These are phyloP conservation scores for Phytophthora citrophthora DNA, from an alignment of 352 stramenopile genomes.

Conservation along the genomic window DNA sequence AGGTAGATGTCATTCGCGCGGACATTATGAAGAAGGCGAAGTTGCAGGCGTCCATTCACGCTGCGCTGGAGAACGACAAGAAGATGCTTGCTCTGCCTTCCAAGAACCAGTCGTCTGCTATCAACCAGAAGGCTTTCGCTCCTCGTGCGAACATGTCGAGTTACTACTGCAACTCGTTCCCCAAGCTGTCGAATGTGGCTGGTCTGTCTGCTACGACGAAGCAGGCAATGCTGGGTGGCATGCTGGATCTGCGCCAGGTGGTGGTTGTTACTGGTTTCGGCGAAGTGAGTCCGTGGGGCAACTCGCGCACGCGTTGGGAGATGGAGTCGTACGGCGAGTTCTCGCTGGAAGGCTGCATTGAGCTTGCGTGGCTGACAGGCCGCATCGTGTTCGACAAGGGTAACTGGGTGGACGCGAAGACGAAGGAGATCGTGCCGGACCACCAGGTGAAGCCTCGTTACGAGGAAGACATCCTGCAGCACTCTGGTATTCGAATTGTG, in stretches of 20 bases:
- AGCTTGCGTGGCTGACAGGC: slow-evolving; percentile 87
- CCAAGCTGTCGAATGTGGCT: slow-evolving; percentile 49
- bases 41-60: slow-evolving; percentile 54
- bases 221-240: slow-evolving; percentile 61
- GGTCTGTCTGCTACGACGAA: slow-evolving; percentile 43
- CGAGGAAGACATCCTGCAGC: slow-evolving; percentile 80
- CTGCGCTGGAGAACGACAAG: slow-evolving; percentile 50
- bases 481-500: slow-evolving; percentile 85
- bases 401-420: slow-evolving; percentile 86
- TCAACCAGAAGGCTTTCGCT: slow-evolving; percentile 37
- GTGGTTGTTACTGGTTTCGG: slow-evolving; percentile 89
- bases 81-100: slow-evolving; percentile 33
- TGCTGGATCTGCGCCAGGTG: slow-evolving; percentile 85
- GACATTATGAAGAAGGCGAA: slow-evolving; percentile 66
- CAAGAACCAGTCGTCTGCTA: slow-evolving; percentile 16
- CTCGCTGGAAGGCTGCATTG: slow-evolving; percentile 89
- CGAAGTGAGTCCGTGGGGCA: slow-evolving; percentile 88
- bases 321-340: slow-evolving; percentile 92
- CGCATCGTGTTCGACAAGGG: slow-evolving; percentile 85
- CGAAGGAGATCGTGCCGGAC: slow-evolving; percentile 79
- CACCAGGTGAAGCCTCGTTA: slow-evolving; percentile 82
- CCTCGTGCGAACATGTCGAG: slow-evolving; percentile 72
- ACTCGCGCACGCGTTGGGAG: slow-evolving; percentile 87
- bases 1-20: slow-evolving; percentile 60
- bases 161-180: slow-evolving; percentile 80